A percentile compares a stretch with the other conserved stretches of the same genome.
Evolutionary conservation across 371 early-diverging fungal species (phyloP).

Genomic region (Mortierella sp.): DNA sequence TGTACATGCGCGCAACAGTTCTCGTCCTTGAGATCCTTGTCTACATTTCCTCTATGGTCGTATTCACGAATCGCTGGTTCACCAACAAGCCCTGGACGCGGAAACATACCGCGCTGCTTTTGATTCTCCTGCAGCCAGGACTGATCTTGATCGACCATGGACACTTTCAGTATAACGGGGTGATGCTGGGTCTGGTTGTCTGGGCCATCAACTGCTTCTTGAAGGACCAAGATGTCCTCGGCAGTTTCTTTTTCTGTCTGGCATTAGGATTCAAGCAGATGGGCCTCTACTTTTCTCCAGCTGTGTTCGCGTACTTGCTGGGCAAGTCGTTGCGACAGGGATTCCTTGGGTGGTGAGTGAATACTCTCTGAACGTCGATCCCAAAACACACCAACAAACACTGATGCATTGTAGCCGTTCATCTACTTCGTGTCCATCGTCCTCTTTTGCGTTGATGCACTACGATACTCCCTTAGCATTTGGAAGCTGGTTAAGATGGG

Average conservation of each 20-base stretch:
- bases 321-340: conserved; percentile 73
- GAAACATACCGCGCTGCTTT: conserved; percentile 64
- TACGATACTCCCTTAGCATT: conserved; percentile 14
- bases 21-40: conserved; percentile 77
- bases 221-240: conserved; percentile 69
- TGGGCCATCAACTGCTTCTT: conserved; percentile 79
- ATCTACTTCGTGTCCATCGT: no score
- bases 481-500: conserved; percentile 71
- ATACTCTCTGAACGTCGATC: background rate
- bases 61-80: conserved; percentile 64
- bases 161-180: conserved; percentile 96
- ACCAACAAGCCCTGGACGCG: conserved; percentile 48
- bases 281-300: conserved; percentile 93
- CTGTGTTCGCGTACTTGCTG: conserved; percentile 89
- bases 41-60: conserved; percentile 81
- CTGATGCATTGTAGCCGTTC: no score
- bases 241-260: conserved; percentile 82
- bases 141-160: conserved; percentile 94
- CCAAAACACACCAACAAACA: background rate
- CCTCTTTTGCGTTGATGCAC: conserved; percentile 1
- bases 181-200: conserved; percentile 92
- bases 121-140: conserved; percentile 85
- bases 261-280: conserved; percentile 95
- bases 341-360: conserved; percentile 57
- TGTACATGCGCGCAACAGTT: conserved; percentile 93